A percentile compares a stretch with the other conserved stretches of the same genome.
phyloP scores from a whole-genome alignment of 306 rosid genomes.

The Rosa lucieae region DNA sequence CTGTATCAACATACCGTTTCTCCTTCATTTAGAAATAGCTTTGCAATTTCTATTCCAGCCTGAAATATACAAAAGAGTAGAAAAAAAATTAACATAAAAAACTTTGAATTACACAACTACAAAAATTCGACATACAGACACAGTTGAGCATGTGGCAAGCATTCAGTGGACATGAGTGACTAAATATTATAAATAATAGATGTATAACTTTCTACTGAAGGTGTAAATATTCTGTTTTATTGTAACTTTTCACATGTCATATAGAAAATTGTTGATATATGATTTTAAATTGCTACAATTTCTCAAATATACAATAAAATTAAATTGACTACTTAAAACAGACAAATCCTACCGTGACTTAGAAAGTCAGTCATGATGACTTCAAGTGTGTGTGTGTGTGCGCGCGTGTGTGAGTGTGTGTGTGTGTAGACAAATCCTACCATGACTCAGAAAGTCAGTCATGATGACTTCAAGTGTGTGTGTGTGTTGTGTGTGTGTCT shows the following conservation, averaged over 20 bases:
- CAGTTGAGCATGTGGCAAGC: not conserved
- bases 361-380: not conserved
- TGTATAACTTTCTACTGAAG: not conserved
- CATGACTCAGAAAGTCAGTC: no score
- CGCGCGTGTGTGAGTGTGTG: no score
- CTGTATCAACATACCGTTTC: slow-evolving; percentile 60
- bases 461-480: no score
- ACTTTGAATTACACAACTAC: not conserved
- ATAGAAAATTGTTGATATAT: not conserved
- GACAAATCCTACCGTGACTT: not conserved
- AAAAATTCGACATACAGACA: not conserved
- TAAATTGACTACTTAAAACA: not conserved
- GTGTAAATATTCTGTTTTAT: not conserved
- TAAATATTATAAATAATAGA: not conserved
- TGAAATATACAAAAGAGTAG: slow-evolving; percentile 40
- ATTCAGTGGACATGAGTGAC: not conserved
- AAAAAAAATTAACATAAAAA: slow-evolving; percentile 28
- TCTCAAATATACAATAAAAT: not conserved
- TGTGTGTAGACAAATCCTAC: no score
- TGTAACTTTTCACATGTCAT: not conserved
- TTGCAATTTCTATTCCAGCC: slow-evolving; percentile 96
- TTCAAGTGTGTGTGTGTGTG: not conserved
- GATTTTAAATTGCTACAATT: not conserved
- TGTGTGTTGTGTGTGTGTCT: no score
- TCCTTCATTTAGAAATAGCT: slow-evolving; percentile 81